phyloP scores from a whole-genome alignment of 345 rosid species.

The Eucalyptus polybractea region DNA sequence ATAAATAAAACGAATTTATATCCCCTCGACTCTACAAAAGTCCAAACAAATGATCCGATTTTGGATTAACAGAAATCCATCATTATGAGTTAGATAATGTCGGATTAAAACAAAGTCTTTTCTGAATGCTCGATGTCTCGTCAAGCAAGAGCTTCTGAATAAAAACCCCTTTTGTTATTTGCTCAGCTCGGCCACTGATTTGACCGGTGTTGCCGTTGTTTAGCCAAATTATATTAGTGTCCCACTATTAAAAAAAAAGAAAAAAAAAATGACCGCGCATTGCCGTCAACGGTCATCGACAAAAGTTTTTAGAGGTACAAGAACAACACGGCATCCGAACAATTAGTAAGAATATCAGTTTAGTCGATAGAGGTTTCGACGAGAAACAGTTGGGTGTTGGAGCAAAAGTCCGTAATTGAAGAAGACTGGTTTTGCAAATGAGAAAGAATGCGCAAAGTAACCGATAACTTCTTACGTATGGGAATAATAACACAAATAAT shows the following conservation, averaged over 20 bases:
- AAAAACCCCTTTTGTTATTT: not conserved
- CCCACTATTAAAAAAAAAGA: not conserved
- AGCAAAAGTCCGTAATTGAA: not conserved
- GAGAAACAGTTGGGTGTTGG: not conserved
- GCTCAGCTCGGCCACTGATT: not conserved
- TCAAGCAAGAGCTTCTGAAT: not conserved
- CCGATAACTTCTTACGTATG: fast-evolving
- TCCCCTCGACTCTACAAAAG: not conserved
- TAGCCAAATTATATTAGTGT: not conserved
- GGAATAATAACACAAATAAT: no score
- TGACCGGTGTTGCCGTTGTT: not conserved
- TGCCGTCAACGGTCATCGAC: not conserved
- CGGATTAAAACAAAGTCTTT: not conserved
- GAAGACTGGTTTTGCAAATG: not conserved
- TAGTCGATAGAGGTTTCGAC: not conserved
- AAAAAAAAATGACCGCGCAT: not conserved
- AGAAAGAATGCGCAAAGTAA: not conserved
- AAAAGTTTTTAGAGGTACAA: no score
- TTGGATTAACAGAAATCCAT: not conserved
- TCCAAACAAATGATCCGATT: not conserved
- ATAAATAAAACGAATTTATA: not conserved
- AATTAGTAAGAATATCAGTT: no score
- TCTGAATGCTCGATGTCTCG: not conserved
- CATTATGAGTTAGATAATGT: not conserved
- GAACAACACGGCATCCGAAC: no score